Evolutionary conservation across 2,329 filamentous ascomycete species (phyloP).

Genomic region (Cordyceps pruinosa): DNA sequence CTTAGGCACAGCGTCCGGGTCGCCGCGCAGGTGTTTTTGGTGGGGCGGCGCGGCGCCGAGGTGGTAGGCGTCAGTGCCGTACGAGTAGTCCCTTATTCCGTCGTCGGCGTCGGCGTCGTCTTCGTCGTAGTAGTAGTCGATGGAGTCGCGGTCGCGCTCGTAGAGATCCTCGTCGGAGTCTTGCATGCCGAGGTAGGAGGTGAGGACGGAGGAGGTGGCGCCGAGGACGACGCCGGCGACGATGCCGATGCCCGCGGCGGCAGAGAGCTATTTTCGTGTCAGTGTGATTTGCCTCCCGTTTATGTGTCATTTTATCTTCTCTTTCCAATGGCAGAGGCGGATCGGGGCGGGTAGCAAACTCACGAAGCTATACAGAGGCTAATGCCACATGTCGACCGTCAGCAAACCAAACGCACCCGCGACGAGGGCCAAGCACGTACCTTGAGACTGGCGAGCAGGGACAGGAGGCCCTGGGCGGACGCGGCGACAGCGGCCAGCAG

Average conservation of each 20-base stretch:
- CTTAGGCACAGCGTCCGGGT: conserved; percentile 30
- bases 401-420: not conserved
- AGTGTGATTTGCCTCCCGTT: too few species aligned
- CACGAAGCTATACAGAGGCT: conserved; percentile 15
- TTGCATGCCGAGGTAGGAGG: conserved; percentile 42
- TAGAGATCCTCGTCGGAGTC: conserved; percentile 18
- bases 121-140: conserved; percentile 8
- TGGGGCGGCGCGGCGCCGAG: conserved; percentile 15
- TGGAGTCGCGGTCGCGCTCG: not conserved
- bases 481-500: conserved; percentile 24
- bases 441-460: conserved; percentile 28
- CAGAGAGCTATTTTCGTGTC: conserved; percentile 41
- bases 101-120: conserved; percentile 14
- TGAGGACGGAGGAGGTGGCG: conserved; percentile 47
- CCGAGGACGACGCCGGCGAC: conserved; percentile 54
- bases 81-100: not conserved
- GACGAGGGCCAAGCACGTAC: conserved; percentile 20
- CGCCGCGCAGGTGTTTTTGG: conserved; percentile 16
- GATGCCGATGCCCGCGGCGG: conserved; percentile 61
- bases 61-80: conserved; percentile 13
- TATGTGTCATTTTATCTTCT: not conserved
- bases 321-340: not conserved
- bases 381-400: not conserved
- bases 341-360: not conserved
- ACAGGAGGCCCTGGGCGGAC: conserved; percentile 18